phyloP scores from a whole-genome alignment of 1,139 yeast species.

The Magnusiomyces paraingens region DNA sequence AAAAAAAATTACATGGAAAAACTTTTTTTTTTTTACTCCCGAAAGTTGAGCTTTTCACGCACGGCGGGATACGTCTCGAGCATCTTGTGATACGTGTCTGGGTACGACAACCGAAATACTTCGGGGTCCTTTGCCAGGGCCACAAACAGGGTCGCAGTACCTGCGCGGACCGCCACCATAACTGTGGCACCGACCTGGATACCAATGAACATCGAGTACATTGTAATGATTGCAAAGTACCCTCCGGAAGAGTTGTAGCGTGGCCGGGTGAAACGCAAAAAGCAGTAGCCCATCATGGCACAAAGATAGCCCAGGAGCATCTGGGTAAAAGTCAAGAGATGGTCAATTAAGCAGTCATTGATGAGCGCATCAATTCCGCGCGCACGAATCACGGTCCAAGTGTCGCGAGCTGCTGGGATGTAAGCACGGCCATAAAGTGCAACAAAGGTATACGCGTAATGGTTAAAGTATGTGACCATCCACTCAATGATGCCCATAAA shows the following conservation, averaged over 20 bases:
- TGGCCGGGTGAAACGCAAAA: constrained; percentile 66
- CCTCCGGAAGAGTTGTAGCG: constrained; percentile 58
- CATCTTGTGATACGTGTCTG: constrained; percentile 66
- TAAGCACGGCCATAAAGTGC: constrained; percentile 84
- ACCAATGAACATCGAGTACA: constrained; percentile 69
- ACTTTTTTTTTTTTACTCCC: background rate
- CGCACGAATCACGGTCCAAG: constrained; percentile 68
- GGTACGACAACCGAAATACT: constrained; percentile 68
- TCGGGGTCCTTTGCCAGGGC: constrained; percentile 88
- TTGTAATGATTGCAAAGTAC: constrained; percentile 72
- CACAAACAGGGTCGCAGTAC: constrained; percentile 79
- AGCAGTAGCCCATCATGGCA: constrained; percentile 65
- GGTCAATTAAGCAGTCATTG: constrained; percentile 75
- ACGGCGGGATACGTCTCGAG: constrained; percentile 73
- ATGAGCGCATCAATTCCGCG: constrained; percentile 84
- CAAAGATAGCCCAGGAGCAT: constrained; percentile 62
- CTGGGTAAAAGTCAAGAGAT: constrained; percentile 67
- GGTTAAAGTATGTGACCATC: constrained; percentile 80
- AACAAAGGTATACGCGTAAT: constrained; percentile 81
- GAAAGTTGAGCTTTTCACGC: constrained; percentile 35
- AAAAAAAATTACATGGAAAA: background rate
- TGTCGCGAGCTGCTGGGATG: constrained; percentile 68
- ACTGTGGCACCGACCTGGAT: constrained; percentile 71
- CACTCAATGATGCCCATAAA: constrained; percentile 64
- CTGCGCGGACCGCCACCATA: constrained; percentile 69